phyloP scores from a whole-genome alignment of 345 rosid species.

The Lepidium sativum region DNA sequence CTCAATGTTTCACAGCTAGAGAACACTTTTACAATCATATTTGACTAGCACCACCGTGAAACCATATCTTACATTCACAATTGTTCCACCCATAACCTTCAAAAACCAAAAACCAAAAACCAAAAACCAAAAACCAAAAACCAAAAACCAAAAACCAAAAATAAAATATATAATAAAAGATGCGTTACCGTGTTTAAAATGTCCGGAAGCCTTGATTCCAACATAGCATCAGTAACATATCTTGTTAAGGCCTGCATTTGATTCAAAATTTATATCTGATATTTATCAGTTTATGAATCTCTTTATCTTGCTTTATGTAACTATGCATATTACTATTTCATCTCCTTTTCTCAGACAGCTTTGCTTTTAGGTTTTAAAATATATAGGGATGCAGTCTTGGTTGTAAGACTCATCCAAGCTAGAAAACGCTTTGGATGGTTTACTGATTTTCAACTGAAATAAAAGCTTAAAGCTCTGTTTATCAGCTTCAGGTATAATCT shows the following conservation, averaged over 20 bases:
- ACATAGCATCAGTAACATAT: slow-evolving; percentile 76
- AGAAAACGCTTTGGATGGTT: background rate
- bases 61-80: background rate
- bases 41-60: background rate
- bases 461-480: background rate
- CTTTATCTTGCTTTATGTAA: background rate
- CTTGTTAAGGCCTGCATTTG: slow-evolving; percentile 58
- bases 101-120: too few relatives aligned
- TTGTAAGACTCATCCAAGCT: background rate
- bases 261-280: background rate
- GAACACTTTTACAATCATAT: background rate
- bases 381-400: background rate
- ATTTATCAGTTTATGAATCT: background rate
- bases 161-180: background rate
- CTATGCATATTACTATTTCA: background rate
- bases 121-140: too few relatives aligned
- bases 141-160: too few relatives aligned
- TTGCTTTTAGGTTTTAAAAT: background rate
- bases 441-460: background rate
- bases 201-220: slow-evolving; percentile 66
- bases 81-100: background rate
- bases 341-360: background rate
- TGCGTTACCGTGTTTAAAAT: slow-evolving; percentile 55
- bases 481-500: background rate
- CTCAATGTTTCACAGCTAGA: background rate